Base-by-base conservation (phyloP, 1,284 basidiomycete species). In the Lentinus polychrous region DNA sequence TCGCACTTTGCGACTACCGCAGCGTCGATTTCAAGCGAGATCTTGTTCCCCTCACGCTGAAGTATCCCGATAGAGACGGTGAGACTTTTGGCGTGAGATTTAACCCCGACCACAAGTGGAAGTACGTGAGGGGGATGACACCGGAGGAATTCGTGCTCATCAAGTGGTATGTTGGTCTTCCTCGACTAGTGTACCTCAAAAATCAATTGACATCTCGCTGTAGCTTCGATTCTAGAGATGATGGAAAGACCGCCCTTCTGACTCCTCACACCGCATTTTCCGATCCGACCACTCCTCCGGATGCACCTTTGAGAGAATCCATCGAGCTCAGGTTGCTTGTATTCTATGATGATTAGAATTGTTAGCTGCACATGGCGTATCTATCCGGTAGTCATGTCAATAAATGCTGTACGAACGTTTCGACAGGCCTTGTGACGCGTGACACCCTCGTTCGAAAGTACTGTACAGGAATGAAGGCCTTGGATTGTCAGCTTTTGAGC, bases 61-160 rank as follows among this genome's bases (percentile, higher is more conserved):
- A 71, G 34, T 81, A 77, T 54, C 72, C 75, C 8, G 73, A 78
- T 42, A 66, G 68, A 24, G 74, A 78, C 35, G 81, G 81, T 1
- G 79, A 84, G 66, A 82, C 78, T 11, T 70, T 73, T 49, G 66
- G 69, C 22, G 76, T 87, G 32, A 69, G 66, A 60, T 73, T 68
- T 56, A 79, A 73, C 59, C 65, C 72, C 2, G 63, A 68, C 27
- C 80, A 86, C 52, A 67, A 66, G 56, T 87, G 82, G 82, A 81
- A 79, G 61, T 86, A 85, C 60, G 52, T 83, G 45, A 64, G 68
- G 37, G 81, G 78, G 1, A 74, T 85, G 73, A 71, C 66, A 10
- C 78, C 82, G 0, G 77, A 84, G 23, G 82, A 87, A 60, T 59
- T 76, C 37, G 74, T 82, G 31, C 59, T 86, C 27, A 78, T 86